Percentiles rank a stretch among this genome's conserved stretches.
These are phyloP conservation scores for Exophiala sp. DNA, from an alignment of 2,329 filamentous ascomycete genomes.

Conservation along the genomic window DNA sequence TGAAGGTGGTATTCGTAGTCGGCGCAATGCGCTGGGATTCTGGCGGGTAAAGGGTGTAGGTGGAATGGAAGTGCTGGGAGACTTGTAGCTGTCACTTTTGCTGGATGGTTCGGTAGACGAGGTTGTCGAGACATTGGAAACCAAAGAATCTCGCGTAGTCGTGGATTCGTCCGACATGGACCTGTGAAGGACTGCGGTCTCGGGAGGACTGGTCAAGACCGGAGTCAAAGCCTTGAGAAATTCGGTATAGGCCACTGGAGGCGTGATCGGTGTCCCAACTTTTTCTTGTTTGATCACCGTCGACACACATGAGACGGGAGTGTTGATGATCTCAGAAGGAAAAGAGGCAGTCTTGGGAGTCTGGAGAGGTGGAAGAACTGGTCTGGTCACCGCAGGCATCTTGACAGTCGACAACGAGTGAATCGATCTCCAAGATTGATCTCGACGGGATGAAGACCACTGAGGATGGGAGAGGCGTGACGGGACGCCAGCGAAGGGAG, in stretches of 20 bases:
- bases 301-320: slow-evolving; percentile 41
- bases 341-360: slow-evolving; percentile 42
- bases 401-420: slow-evolving; percentile 30
- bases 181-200: slow-evolving; percentile 45
- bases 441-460: slow-evolving; percentile 2
- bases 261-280: slow-evolving; percentile 78
- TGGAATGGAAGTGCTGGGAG: slow-evolving; percentile 57
- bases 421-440: slow-evolving; percentile 20
- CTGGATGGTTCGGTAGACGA: slow-evolving; percentile 41
- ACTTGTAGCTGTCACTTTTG: slow-evolving; percentile 51
- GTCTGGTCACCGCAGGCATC: slow-evolving; percentile 32
- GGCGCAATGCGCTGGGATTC: slow-evolving; percentile 51
- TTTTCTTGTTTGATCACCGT: slow-evolving; percentile 65
- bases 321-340: slow-evolving; percentile 53
- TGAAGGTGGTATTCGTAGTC: slow-evolving; percentile 71
- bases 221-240: slow-evolving; percentile 78
- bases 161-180: slow-evolving; percentile 39
- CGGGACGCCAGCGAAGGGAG: slow-evolving; percentile 20
- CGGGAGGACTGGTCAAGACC: slow-evolving; percentile 61
- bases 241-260: slow-evolving; percentile 82
- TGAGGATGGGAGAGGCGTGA: slow-evolving; percentile 15
- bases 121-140: slow-evolving; percentile 36
- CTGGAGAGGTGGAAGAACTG: slow-evolving; percentile 38
- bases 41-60: slow-evolving; percentile 55
- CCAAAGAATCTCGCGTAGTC: slow-evolving; percentile 33